A percentile compares a stretch with the other conserved stretches of the same genome.
Evolutionary conservation across 805 yeast genomes (phyloP).

Genomic region (Komagataella phaffii): DNA sequence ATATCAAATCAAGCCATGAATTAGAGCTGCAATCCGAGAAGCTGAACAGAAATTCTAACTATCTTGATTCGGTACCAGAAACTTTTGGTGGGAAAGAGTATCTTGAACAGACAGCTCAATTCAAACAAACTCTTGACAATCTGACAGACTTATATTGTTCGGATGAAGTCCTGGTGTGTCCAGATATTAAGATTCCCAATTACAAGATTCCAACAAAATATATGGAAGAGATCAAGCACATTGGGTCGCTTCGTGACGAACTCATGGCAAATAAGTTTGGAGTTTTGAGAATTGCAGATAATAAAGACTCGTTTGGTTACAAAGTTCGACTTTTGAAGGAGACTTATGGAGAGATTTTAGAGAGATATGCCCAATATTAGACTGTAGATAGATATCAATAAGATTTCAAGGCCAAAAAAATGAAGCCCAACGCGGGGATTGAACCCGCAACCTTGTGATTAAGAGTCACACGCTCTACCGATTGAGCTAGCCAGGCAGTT

Average conservation of each 20-base stretch:
- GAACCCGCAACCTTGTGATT: conserved; percentile 1
- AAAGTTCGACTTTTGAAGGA: background rate
- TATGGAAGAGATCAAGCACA: background rate
- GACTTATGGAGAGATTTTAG: background rate
- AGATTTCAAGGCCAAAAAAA: background rate
- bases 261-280: background rate
- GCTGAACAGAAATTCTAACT: background rate
- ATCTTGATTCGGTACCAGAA: background rate
- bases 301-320: background rate
- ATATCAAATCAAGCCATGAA: background rate
- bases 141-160: background rate
- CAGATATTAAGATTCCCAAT: background rate
- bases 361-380: background rate
- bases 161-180: background rate
- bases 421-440: background rate
- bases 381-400: background rate
- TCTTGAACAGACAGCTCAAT: background rate
- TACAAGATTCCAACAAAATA: background rate
- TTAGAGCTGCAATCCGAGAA: background rate
- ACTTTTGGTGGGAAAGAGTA: background rate
- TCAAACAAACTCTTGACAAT: background rate
- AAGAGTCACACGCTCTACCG: conserved; percentile 1
- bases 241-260: background rate
- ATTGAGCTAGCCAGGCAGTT: conserved; percentile 1
- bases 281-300: background rate